Evolutionary conservation across 1,139 yeast species (phyloP).

Genomic region (Pichia norvegensis): DNA sequence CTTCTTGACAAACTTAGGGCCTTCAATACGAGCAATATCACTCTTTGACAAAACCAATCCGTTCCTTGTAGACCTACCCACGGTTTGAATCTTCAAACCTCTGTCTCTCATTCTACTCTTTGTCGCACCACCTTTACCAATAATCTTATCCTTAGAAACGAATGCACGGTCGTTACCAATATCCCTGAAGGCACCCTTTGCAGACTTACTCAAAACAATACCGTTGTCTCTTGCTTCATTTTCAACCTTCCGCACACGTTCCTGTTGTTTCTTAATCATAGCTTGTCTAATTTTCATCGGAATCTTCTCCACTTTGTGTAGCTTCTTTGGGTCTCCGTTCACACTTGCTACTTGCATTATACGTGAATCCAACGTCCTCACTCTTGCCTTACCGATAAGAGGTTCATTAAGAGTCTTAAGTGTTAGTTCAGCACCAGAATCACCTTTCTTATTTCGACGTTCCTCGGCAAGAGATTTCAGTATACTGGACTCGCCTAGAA

Average conservation of each 20-base stretch:
- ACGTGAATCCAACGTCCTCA: constrained; percentile 64
- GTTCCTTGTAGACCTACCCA: constrained; percentile 74
- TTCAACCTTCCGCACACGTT: constrained; percentile 52
- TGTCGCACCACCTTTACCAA: constrained; percentile 42
- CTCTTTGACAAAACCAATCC: constrained; percentile 68
- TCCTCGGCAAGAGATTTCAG: constrained; percentile 38
- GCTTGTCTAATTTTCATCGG: constrained; percentile 88
- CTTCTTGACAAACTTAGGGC: constrained; percentile 3
- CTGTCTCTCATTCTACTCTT: constrained; percentile 45
- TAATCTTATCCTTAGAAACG: constrained; percentile 44
- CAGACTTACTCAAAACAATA: constrained; percentile 59
- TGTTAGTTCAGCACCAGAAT: constrained; percentile 73
- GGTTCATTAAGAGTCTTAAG: constrained; percentile 61
- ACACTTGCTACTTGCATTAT: constrained; percentile 46
- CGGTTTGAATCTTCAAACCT: constrained; percentile 64
- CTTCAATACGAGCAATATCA: constrained; percentile 50
- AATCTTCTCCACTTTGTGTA: constrained; percentile 54
- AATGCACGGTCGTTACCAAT: constrained; percentile 45
- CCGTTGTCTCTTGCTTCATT: constrained; percentile 84
- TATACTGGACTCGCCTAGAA: constrained; percentile 80
- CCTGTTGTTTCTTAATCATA: constrained; percentile 52
- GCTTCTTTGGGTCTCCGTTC: constrained; percentile 37
- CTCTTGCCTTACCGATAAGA: constrained; percentile 74
- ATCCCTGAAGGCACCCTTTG: constrained; percentile 56
- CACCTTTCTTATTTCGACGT: constrained; percentile 27